phyloP scores from a whole-genome alignment of 2,329 filamentous ascomycete genomes.

The Arthrobotrys sphaeroides region DNA sequence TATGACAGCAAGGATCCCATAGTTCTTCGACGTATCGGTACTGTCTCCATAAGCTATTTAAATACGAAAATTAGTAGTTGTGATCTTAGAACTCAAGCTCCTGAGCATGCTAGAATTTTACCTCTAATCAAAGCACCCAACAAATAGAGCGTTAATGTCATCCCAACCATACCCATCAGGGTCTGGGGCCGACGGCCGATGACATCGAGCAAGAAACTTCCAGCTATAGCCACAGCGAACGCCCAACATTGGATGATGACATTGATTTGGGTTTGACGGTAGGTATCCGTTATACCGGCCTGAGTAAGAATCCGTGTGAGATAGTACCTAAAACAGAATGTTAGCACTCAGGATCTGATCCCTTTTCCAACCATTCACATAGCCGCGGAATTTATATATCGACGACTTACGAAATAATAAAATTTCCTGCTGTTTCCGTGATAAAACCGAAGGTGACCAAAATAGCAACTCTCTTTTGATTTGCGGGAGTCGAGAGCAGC shows the following conservation, averaged over 20 bases:
- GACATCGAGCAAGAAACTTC: constrained; percentile 60
- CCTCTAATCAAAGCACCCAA: constrained; percentile 58
- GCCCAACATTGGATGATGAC: constrained; percentile 61
- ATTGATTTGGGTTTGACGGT: constrained; percentile 59
- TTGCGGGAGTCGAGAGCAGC: constrained; percentile 57
- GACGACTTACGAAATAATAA: constrained; percentile 58
- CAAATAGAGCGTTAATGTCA: constrained; percentile 56
- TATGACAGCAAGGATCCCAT: constrained; percentile 61
- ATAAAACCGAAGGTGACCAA: constrained; percentile 56
- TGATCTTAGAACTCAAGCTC: background rate
- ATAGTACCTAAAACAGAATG: constrained; percentile 55
- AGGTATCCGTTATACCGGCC: constrained; percentile 59
- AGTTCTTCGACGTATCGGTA: constrained; percentile 61
- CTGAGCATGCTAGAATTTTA: constrained; percentile 5
- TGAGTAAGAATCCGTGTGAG: constrained; percentile 59
- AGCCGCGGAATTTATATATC: too few relatives aligned
- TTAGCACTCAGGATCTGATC: background rate
- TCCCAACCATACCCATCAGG: constrained; percentile 57
- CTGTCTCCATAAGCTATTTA: constrained; percentile 60
- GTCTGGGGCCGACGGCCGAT: constrained; percentile 60
- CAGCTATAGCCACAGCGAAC: constrained; percentile 59
- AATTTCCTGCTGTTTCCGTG: constrained; percentile 59
- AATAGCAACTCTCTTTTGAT: constrained; percentile 57
- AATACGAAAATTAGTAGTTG: background rate
- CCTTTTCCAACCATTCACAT: background rate